Percentiles rank a stretch among this genome's conserved stretches.
Evolutionary conservation across 495 filamentous ascomycete species (phyloP).

Genomic region (Daldinia decipiens): DNA sequence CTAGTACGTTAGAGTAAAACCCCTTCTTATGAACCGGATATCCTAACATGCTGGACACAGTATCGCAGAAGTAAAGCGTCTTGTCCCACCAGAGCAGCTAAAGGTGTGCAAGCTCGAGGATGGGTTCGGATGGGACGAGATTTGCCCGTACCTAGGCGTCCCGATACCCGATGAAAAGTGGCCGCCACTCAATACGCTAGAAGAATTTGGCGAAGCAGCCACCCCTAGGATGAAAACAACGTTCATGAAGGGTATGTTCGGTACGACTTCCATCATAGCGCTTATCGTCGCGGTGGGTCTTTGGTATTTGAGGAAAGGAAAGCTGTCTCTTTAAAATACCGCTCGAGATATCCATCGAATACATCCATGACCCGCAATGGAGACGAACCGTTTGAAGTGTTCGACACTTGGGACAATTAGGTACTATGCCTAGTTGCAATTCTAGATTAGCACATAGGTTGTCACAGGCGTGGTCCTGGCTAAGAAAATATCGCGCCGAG

Average conservation of each 20-base stretch:
- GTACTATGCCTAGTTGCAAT: not conserved
- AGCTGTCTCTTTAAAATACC: slow-evolving; percentile 14
- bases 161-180: slow-evolving; percentile 44
- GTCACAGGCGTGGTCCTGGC: not conserved
- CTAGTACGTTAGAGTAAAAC: slow-evolving; percentile 38
- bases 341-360: not conserved
- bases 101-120: slow-evolving; percentile 47
- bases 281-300: slow-evolving; percentile 34
- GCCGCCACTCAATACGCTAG: slow-evolving; percentile 41
- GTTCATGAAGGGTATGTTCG: slow-evolving; percentile 30
- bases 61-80: slow-evolving; percentile 47
- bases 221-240: slow-evolving; percentile 21
- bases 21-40: not conserved
- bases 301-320: slow-evolving; percentile 34
- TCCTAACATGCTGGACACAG: slow-evolving; percentile 27
- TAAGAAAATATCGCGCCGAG: not conserved
- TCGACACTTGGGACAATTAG: not conserved
- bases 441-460: not conserved
- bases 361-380: not conserved
- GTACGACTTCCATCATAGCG: slow-evolving; percentile 31
- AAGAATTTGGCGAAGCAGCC: slow-evolving; percentile 35
- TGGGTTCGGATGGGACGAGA: slow-evolving; percentile 49
- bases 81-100: slow-evolving; percentile 46
- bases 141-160: slow-evolving; percentile 46
- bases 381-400: not conserved